Evolutionary conservation across 2,329 filamentous ascomycete species (phyloP), one percentile per base, ranked within the genome.

Genomic region (Alternaria sp.): DNA sequence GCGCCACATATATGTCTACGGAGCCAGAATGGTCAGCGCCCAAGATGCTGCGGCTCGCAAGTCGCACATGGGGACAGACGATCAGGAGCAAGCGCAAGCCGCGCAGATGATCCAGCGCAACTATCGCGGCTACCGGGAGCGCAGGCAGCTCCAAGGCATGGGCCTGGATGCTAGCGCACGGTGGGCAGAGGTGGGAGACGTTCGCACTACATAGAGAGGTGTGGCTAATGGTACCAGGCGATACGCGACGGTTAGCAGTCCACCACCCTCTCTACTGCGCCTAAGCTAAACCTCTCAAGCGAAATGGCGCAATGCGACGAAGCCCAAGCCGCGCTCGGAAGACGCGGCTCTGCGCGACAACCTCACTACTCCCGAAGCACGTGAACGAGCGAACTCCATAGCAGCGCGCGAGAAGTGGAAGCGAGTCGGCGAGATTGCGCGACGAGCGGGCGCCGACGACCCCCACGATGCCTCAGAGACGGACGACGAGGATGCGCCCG

Each of bases 81-180:
- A 71, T 62, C 65, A 78, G 57, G 68, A 71, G 63, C 65, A 78
- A 61, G 68, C 71, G 54, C 60, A 72, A 20, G 79, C 79, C 5
- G 79, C 78, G 8, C 67, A 75, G 67, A 46, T 77, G 65, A 81
- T 81, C 41, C 79, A 81, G 82, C 88, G 90, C 69, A 91, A 89
- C 25, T 96, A 94, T 76, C 86, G 93, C 33, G 92, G 93, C 6
- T 92, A 96, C 78, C 86, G 91, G 58, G 86, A 88, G 53, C 86
- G 93, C 46, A 83, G 93, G 51, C 89, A 93, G 77, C 83, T 96
- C 71, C 79, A 87, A 44, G 93, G 93, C 0, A 83, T 90, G 68
- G 87, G 87, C 2, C 77, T 96, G 33, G 87, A 92, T 77, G 86
- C 92, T n/a, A 87, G 85, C 28, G 89, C 89, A 28, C 84, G 92